Conservation (phyloP, 371 early-diverging fungal genomes). For the Mortierella sp. region DNA sequence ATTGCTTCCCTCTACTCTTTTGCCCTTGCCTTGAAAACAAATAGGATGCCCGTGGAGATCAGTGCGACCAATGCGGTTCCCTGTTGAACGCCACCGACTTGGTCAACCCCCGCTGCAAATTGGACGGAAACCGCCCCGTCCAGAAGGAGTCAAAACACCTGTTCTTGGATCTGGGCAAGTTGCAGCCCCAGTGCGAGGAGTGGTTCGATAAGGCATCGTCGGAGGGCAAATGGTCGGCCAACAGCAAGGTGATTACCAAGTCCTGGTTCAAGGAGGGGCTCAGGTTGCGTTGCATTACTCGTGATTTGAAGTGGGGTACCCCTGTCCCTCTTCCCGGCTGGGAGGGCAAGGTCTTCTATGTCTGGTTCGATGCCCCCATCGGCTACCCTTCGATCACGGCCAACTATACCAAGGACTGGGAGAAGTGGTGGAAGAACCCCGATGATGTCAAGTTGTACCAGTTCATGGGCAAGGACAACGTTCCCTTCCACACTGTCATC, state of each 20-base stretch:
- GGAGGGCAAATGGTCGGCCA: constrained; percentile 92
- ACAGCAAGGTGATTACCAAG: constrained; percentile 93
- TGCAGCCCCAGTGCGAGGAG: constrained; percentile 82
- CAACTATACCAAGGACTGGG: constrained; percentile 94
- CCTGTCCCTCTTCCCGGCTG: constrained; percentile 95
- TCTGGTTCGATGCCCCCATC: constrained; percentile 99
- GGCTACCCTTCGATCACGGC: constrained; percentile 99
- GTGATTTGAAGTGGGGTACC: constrained; percentile 99
- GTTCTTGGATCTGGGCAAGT: constrained; percentile 91
- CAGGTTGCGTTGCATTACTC: constrained; percentile 97
- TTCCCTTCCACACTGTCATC: constrained; percentile 99
- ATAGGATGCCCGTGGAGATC: constrained; percentile 98
- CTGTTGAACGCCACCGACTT: constrained; percentile 96
- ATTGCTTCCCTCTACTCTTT: not conserved
- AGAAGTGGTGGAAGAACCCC: constrained; percentile 99
- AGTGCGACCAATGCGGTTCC: constrained; percentile 98
- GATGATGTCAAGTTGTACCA: constrained; percentile 95
- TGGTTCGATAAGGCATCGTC: constrained; percentile 79
- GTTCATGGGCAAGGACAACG: constrained; percentile 99
- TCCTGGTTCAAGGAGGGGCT: constrained; percentile 99
- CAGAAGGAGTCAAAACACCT: constrained; percentile 92
- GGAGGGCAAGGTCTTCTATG: constrained; percentile 99
- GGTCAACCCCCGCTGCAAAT: constrained; percentile 95
- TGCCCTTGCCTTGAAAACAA: not conserved
- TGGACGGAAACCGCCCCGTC: constrained; percentile 89